Evolutionary conservation across 2,329 filamentous ascomycete genomes (phyloP), one percentile per base, ranked within the genome.

Genomic region (Cordyceps cateniannulata): DNA sequence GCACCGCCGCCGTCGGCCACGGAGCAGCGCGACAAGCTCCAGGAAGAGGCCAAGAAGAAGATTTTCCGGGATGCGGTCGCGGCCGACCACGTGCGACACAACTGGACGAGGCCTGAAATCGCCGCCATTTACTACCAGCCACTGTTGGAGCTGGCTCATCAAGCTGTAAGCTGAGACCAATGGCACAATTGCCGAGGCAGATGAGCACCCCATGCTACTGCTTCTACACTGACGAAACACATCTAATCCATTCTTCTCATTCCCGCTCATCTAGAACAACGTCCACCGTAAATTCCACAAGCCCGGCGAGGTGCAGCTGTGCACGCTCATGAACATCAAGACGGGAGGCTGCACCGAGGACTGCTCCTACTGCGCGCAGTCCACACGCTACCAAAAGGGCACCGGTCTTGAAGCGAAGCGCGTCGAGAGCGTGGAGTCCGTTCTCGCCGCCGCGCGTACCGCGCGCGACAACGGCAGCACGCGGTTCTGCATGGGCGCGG

Each of bases 281-380:
- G 78, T 96, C 61, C 92, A 96, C 75, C 87, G 91, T 50, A 87
- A 88, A 67, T 96, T 96, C 78, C 92, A 96, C 76, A 84, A 90
- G 69, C 90, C 92, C 7, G 81, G 86, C 51, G 87, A 90, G 29
- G 90, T 96, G 64, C 92, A 96, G 75, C 88, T 96, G 75, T 96
- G 92, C 78, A 96, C 92, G 0, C 81, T 96, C 62, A 96, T 96
- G 90, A 96, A 96, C 80, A 96, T 96, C 79, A 96, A 96, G 73
- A 96, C 91, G 9, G 92, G 92, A 59, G 92, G 92, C 52, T 96
- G 92, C 76, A 91, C 85, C 67, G 92, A 96, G 74, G 92, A 96
- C 75, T 96, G 92, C 77, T 91, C 88, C 25, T 96, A 96, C 83
- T 96, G 91, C 73, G 90, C 91, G 2, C 91, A 96, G 75, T 93